Base-by-base conservation (phyloP, 495 filamentous ascomycete species). In the Extremus antarcticus region DNA sequence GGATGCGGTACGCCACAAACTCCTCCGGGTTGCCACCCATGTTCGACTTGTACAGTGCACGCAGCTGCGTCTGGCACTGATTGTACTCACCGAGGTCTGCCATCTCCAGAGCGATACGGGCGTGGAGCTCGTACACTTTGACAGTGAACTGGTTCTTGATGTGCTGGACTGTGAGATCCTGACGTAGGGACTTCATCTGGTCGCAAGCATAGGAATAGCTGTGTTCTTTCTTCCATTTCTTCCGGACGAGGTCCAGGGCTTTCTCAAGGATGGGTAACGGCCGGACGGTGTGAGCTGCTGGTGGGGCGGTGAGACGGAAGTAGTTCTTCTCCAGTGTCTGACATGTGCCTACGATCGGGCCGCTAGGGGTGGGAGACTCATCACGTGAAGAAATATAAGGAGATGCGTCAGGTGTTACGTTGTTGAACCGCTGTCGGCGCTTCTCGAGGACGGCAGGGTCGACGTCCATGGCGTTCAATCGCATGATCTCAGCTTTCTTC, bases 61-160 rank as follows among this genome's bases (percentile, higher is more conserved):
- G 85, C 65, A 99, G 79, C 74, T 97, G 92, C 57, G 92, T 95
- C 76, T 97, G 94, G 70, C 92, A 99, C 80, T 99, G 92, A 77
- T 99, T 99, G 89, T 97, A 99, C 92, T 99, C 92, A 99, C 92
- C 91, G 74, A 96, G 79, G 77, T 99, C 92, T 68, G 86, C 90
- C 79, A 94, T 96, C 76, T 99, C 92, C 67, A 99, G 75, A 57
- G 92, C 92, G 73, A 99, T 97, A 41, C 92, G 84, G 50, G 91
- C 94, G 73, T 99, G 94, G 56, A 90, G 89, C 75, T 99, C 92
- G 70, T 99, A 99, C 47, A 95, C 92, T 56, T 76, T 82, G 51
- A 96, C 90, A 3, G 90, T 95, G 68, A 97, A 96, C 47, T 92
- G 86, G 65, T 87, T 94, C 71, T 87, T 87, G 72, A 99, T 91